These are phyloP conservation scores for Pholiota adiposa DNA, from an alignment of 1,284 basidiomycete genomes.

Conservation along the genomic window DNA sequence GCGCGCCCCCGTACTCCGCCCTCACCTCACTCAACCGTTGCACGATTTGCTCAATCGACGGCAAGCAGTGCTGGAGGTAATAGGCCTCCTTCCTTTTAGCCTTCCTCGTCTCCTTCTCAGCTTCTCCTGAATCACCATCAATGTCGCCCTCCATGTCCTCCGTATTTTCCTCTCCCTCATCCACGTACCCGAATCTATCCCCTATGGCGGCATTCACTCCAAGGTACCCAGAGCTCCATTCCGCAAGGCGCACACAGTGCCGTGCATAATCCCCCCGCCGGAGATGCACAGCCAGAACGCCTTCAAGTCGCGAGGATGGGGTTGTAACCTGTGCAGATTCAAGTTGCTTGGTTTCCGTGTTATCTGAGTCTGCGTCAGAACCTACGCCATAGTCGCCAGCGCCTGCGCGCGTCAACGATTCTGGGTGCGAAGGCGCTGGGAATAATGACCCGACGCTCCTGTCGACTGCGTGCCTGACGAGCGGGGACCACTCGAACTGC, in stretches of 20 bases:
- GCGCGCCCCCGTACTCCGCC: constrained; percentile 28
- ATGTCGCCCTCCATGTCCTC: too few species aligned
- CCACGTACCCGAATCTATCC: constrained; percentile 46
- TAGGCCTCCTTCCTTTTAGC: constrained; percentile 29
- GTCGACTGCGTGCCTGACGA: constrained; percentile 55
- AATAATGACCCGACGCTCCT: constrained; percentile 55
- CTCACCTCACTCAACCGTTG: constrained; percentile 44
- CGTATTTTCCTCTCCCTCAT: constrained; percentile 24
- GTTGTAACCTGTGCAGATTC: too few species aligned
- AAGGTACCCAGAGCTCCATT: constrained; percentile 54
- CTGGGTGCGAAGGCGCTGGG: not conserved
- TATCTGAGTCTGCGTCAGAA: too few species aligned
- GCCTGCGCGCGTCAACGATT: too few species aligned
- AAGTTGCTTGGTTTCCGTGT: too few species aligned
- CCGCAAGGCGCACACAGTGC: constrained; percentile 61
- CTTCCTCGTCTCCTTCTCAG: constrained; percentile 11
- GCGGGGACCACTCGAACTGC: constrained; percentile 62
- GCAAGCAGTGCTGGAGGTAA: constrained; percentile 63
- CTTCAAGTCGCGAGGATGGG: constrained; percentile 21
- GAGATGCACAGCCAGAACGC: constrained; percentile 67
- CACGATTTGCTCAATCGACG: constrained; percentile 56
- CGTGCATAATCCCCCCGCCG: constrained; percentile 68
- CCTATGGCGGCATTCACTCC: constrained; percentile 57
- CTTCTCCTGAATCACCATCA: not conserved
- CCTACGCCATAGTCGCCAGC: too few species aligned